Base-by-base conservation (phyloP, 768 basidiomycete species). In the Rhodosporidiobolus odoratus region DNA sequence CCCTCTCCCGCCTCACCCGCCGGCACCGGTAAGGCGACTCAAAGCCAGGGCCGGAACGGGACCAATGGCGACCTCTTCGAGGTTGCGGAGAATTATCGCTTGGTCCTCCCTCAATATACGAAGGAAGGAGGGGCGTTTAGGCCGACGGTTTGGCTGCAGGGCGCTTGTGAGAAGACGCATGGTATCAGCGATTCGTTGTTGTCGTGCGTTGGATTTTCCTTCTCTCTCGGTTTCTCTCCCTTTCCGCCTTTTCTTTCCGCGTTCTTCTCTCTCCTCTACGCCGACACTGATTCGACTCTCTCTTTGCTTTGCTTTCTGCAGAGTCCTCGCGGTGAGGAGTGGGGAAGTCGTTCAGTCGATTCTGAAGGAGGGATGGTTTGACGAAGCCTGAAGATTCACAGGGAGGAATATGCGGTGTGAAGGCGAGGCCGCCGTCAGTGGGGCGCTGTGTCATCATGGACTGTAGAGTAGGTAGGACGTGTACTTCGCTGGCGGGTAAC, bases 181-280 rank as follows among this genome's bases (percentile, higher is more conserved):
- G 81, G 81, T 5, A 74, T 82, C 59, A 79, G 79, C 54, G 81
- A 85, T 68, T 84, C 84, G 17, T 75, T 86, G 27, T 74, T 85
- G 67, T 85, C 62, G 72, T 73, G n/a, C 30, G 72, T 53, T 40
- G n/a, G n/a, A n/a, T 23, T 40, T 23, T 10, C 6, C 10, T 81
- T 83, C 30, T 35, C 38, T 43, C 38, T 43, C 32, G 7, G 21
- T 50, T 23, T 45, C 43, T 45, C 12, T 13, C 43, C 43, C 23
- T 45, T 23, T 45, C 53, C 45, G 17, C 48, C 30, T 40, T 62
- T 47, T 25, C 37, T 61, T n/a, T 35, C 41, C 32, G 32, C 32
- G 65, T 27, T 25, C 6, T 4, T 30, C 30, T 35, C 0, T 7
- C 47, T 35, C 21, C 41, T 62, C 12, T 21, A 7, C 8, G 21